Evolutionary conservation across 2,329 filamentous ascomycete species (phyloP).

Genomic region (Hirsutella rhossiliensis): DNA sequence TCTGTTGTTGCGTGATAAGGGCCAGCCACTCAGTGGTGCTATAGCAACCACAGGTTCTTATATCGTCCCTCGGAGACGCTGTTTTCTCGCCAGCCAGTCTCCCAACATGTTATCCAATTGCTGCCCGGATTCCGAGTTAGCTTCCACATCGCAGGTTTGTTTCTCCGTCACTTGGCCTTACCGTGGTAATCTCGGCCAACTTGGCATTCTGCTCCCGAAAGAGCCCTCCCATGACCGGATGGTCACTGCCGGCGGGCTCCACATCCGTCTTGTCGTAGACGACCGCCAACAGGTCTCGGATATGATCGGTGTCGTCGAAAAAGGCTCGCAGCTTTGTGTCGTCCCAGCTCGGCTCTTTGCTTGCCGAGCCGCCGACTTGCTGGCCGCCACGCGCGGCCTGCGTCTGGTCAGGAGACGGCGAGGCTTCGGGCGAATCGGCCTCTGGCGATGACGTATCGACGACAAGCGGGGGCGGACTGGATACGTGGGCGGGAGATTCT

Average conservation of each 20-base stretch:
- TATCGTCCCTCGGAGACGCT: conserved; percentile 42
- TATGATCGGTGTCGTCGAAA: conserved; percentile 79
- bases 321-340: conserved; percentile 78
- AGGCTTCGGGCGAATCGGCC: conserved; percentile 49
- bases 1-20: too few relatives aligned
- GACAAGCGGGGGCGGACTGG: conserved; percentile 53
- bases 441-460: conserved; percentile 62
- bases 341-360: conserved; percentile 56
- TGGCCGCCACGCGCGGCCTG: conserved; percentile 29
- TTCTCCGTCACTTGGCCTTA: conserved; percentile 23
- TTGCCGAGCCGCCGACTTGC: conserved; percentile 24
- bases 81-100: conserved; percentile 65
- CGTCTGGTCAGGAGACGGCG: conserved; percentile 50
- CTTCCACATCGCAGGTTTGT: background rate
- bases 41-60: conserved; percentile 11
- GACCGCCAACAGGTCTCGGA: conserved; percentile 79
- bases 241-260: conserved; percentile 65
- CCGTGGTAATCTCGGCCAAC: conserved; percentile 72
- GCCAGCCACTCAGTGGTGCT: background rate
- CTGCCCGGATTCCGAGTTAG: conserved; percentile 16
- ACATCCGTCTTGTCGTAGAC: conserved; percentile 88
- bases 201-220: conserved; percentile 82
- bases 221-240: conserved; percentile 68
- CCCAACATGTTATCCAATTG: conserved; percentile 81
- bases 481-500: conserved; percentile 18